phyloP scores from a whole-genome alignment of 305 asterid genomes.

The Withania somnifera region DNA sequence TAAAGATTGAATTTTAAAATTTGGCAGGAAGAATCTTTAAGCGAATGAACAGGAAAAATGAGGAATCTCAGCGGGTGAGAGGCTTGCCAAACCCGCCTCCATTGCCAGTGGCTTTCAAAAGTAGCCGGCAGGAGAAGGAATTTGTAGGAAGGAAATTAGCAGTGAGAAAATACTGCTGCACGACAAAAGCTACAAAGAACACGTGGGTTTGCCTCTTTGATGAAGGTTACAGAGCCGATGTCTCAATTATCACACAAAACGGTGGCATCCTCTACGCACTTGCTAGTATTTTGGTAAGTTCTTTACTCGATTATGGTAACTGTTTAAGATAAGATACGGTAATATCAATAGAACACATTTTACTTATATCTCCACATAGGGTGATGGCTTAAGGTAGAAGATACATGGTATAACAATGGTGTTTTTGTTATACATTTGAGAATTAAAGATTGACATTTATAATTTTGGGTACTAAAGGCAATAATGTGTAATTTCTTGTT shows the following conservation, averaged over 20 bases:
- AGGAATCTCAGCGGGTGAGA: conserved; percentile 17
- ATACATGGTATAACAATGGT: not conserved
- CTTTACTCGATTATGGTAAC: not conserved
- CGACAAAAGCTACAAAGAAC: conserved; percentile 18
- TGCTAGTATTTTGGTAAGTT: conserved; percentile 57
- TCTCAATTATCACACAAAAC: conserved; percentile 37
- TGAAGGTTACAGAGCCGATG: conserved; percentile 76
- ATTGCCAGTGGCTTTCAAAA: conserved; percentile 16
- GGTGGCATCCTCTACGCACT: conserved; percentile 61
- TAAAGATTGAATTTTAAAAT: not conserved
- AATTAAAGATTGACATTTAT: not conserved
- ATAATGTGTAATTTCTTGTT: not conserved
- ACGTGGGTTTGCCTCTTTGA: conserved; percentile 68
- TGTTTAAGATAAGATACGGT: not conserved
- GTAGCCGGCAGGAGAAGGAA: conserved; percentile 11
- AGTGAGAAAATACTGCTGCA: conserved; percentile 15
- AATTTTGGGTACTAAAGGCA: not conserved
- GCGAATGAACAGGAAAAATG: conserved; percentile 12
- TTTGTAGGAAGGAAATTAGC: conserved; percentile 9
- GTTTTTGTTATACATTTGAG: not conserved
- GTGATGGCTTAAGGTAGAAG: not conserved
- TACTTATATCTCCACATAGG: not conserved
- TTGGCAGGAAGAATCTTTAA: conserved; percentile 5
- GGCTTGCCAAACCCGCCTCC: conserved; percentile 60
- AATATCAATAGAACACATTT: not conserved